Evolutionary conservation across 208 protist genomes (phyloP), one percentile per base, ranked within the genome.

Genomic region (Naegleria fowleri): DNA sequence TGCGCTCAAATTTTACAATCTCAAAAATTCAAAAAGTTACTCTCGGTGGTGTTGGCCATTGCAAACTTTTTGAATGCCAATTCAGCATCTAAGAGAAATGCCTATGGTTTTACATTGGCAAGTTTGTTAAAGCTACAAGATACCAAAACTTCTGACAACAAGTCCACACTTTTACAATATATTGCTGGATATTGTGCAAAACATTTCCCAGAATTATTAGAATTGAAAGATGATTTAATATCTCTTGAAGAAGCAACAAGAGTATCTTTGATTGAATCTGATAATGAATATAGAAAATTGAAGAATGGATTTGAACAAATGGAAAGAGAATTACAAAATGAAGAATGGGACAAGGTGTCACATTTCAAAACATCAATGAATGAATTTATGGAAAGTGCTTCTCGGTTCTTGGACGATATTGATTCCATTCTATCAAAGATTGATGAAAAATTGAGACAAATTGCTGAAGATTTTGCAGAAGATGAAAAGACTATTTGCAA

Each of bases 51-150:
- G n/a, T 43, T 91, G 25, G 89, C 89, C 19, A 41, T 91, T 75
- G 55, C 83, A 11, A 91, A 91, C 36, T 91, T 88, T 43, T 91
- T 91, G n/a, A 91, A 91, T 83, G 89, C n/a, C 6, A 87, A 87
- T 5, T 83, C 48, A 86, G 7, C 43, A 88, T 19, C 48, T 6
- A 67, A 67, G n/a, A 87, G 58, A n/a, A n/a, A 91, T 39, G 9
- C 25, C 13, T 91, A 91, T 87, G 89, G 89, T 48, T 91, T 91
- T 29, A 67, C 67, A 67, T 13, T 91, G 5, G 0, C 9, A 7
- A 48, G n/a, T 48, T 67, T 91, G 15, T 16, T 16, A 25, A 91
- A 91, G 33, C 67, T 91, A 40, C 36, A 19, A 19, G 89, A 91
- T 43, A 91, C 89, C 7, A 91, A 91, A 43, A 15, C 89, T 16